Percentiles rank a stretch among this genome's conserved stretches.
These are phyloP conservation scores for Chaetomiaceae sp. DNA, from an alignment of 2,329 filamentous ascomycete species.

Conservation along the genomic window DNA sequence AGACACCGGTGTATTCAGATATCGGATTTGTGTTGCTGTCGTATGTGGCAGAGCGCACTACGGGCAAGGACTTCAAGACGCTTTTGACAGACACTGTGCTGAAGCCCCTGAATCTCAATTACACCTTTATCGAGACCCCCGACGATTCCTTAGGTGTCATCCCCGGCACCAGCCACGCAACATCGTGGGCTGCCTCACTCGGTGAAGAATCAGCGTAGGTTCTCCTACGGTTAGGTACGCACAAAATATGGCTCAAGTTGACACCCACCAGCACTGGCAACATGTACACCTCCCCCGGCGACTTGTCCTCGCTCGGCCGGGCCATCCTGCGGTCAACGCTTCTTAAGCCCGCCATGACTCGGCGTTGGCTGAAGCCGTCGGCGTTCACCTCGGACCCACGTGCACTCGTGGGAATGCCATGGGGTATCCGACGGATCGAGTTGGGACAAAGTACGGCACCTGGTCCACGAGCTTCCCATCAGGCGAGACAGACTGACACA, in stretches of 20 bases:
- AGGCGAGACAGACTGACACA: too few relatives aligned
- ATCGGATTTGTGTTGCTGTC: slow-evolving; percentile 33
- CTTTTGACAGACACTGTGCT: slow-evolving; percentile 29
- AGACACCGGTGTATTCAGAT: slow-evolving; percentile 35
- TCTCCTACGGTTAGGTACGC: not conserved
- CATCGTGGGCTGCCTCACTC: slow-evolving; percentile 30
- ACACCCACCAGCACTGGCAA: slow-evolving; percentile 27
- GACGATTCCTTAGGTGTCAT: slow-evolving; percentile 31
- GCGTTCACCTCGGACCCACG: slow-evolving; percentile 28
- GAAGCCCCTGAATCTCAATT: slow-evolving; percentile 28
- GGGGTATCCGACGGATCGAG: slow-evolving; percentile 29
- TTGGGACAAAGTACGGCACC: slow-evolving; percentile 19
- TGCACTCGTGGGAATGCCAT: slow-evolving; percentile 28
- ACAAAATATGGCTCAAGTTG: not conserved
- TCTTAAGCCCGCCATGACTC: slow-evolving; percentile 27
- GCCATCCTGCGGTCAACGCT: slow-evolving; percentile 30
- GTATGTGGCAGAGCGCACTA: slow-evolving; percentile 32
- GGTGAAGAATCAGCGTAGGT: slow-evolving; percentile 28
- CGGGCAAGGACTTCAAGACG: slow-evolving; percentile 28
- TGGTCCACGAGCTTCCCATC: too few relatives aligned
- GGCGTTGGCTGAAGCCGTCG: slow-evolving; percentile 30
- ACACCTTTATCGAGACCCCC: slow-evolving; percentile 30
- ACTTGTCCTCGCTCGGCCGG: slow-evolving; percentile 28
- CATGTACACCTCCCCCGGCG: slow-evolving; percentile 29
- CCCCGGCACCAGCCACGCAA: slow-evolving; percentile 27